A percentile compares a stretch with the other conserved stretches of the same genome.
These are phyloP conservation scores for Plasmodium ovale DNA, from an alignment of 169 alveolate genomes.

Conservation along the genomic window DNA sequence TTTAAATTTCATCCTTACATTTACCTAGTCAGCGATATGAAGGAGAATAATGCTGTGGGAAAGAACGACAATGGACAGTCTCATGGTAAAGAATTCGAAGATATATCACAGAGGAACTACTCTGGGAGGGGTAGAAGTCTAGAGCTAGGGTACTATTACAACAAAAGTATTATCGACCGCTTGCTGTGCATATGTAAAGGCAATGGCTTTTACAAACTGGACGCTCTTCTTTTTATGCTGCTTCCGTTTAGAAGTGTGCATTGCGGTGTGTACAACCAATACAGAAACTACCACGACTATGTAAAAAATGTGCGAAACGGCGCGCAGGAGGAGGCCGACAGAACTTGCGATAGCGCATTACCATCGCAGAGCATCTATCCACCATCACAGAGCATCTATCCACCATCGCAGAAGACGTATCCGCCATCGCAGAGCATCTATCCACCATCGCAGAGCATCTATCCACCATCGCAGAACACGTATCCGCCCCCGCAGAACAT, in stretches of 20 bases:
- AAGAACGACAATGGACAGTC: not conserved
- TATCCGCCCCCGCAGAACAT: no score
- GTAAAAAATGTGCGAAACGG: slow-evolving; percentile 24
- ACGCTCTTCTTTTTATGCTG: slow-evolving; percentile 31
- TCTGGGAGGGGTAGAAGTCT: not conserved
- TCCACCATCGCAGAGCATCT: no score
- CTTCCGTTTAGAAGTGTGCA: slow-evolving; percentile 59
- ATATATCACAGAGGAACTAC: not conserved
- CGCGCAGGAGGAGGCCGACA: not conserved
- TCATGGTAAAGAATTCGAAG: not conserved
- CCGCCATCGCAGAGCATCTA: no score
- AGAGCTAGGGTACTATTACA: slow-evolving; percentile 51
- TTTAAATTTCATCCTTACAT: slow-evolving; percentile 61
- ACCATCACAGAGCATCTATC: no score
- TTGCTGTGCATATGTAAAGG: slow-evolving; percentile 36
- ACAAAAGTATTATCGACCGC: slow-evolving; percentile 32
- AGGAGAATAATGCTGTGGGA: not conserved
- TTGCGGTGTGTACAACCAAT: not conserved
- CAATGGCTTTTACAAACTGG: slow-evolving; percentile 15
- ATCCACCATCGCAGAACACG: no score
- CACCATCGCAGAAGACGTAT: no score
- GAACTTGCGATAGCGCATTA: not conserved
- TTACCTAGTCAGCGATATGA: not conserved
- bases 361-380: no score
- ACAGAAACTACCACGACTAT: slow-evolving; percentile 55